Conservation (phyloP, 1,139 yeast species). For the Pichia sp. region DNA sequence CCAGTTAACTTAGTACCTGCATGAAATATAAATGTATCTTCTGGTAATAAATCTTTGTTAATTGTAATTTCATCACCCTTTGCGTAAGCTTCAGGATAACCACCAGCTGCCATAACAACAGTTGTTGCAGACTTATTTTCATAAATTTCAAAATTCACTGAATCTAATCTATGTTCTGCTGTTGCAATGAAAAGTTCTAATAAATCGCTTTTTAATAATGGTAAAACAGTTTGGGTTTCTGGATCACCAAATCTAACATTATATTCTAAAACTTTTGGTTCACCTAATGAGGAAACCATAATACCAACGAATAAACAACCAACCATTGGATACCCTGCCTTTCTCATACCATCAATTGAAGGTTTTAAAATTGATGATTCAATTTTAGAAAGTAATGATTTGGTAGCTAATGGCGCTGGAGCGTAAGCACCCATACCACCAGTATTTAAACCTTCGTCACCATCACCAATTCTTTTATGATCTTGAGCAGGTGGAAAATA, state of each 20-base stretch:
- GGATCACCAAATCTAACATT: constrained; percentile 99
- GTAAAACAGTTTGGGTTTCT: constrained; percentile 94
- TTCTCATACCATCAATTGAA: constrained; percentile 93
- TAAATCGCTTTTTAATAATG: constrained; percentile 83
- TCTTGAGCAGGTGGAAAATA: constrained; percentile 98
- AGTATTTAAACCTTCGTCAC: constrained; percentile 90
- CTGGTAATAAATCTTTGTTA: constrained; percentile 36
- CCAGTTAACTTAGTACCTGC: constrained; percentile 73
- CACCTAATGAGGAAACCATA: constrained; percentile 73
- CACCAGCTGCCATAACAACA: constrained; percentile 95
- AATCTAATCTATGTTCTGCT: constrained; percentile 89
- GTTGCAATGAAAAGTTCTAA: constrained; percentile 91
- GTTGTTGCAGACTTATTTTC: constrained; percentile 71
- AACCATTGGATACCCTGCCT: constrained; percentile 90
- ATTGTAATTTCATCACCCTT: constrained; percentile 84
- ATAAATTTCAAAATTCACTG: constrained; percentile 61
- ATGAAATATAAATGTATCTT: constrained; percentile 73
- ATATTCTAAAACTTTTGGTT: constrained; percentile 91
- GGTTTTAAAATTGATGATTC: constrained; percentile 75
- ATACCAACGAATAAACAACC: constrained; percentile 97
- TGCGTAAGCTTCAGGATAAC: constrained; percentile 82
- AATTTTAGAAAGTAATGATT: constrained; percentile 60
- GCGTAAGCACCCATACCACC: constrained; percentile 99
- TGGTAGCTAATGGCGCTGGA: constrained; percentile 90
- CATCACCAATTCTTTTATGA: constrained; percentile 91